Evolutionary conservation across 1,284 basidiomycete species (phyloP), one percentile per base, ranked within the genome.

Genomic region (Entoloma clypeatum): DNA sequence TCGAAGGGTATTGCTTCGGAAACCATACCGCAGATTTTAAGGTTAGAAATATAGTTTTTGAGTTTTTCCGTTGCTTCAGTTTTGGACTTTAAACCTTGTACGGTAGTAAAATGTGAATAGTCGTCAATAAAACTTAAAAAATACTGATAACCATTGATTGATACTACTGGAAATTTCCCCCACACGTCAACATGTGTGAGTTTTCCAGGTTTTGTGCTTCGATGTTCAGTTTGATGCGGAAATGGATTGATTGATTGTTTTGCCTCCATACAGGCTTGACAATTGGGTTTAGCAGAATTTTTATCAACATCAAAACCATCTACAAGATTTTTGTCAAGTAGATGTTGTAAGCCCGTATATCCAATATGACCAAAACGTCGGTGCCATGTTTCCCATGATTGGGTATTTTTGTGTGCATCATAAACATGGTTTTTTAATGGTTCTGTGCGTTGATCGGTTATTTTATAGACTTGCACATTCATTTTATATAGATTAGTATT

Each of bases 201-300:
- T 31, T 31, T 3, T 6, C 29, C 29, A 7, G 29, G 29, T n/a
- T 31, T 4, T 7, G 29, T 31, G 7, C 19, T 14, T 14, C 13
- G 8, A 31, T 6, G 7, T 14, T 7, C 16, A 7, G 10, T 3
- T 14, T 31, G 16, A n/a, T n/a, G n/a, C 3, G 6, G 6, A 11
- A 4, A 6, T 13, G 29, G 29, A 8, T 29, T 5, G 10, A 29
- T 29, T 13, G 28, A 5, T 29, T 29, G 28, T 29, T 34, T 34
- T 4, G 6, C 5, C 21, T 34, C 32, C 5, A 18, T 34, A n/a
- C 33, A 35, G 3, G 33, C 4, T 60, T 14, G 7, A 14, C 33
- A 35, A 21, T 21, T 21, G 10, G 29, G 29, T 6, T 31, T 31
- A 7, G 4, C 7, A 7, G 29, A 16, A 16, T 9, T 4, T 3